Evolutionary conservation across 306 rosid genomes (phyloP).

Genomic region (Quercus wislizeni): DNA sequence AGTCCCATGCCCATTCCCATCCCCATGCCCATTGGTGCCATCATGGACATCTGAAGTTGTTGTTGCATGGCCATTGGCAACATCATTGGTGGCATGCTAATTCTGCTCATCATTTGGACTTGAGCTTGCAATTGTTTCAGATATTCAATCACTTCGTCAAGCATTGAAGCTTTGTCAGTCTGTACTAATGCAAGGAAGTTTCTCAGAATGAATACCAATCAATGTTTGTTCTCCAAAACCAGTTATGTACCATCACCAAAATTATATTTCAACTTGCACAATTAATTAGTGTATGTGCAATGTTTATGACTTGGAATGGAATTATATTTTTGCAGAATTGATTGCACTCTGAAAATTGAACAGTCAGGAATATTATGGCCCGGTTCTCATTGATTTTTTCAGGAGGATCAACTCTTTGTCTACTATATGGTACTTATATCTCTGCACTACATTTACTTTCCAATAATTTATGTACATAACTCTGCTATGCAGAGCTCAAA

Average conservation of each 20-base stretch:
- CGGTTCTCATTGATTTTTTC: too few species aligned
- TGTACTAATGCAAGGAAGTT: constrained; percentile 19
- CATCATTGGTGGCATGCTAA: constrained; percentile 73
- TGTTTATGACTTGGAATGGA: not conserved
- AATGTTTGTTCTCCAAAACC: not conserved
- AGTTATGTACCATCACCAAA: too few species aligned
- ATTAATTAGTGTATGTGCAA: not conserved
- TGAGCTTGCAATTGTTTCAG: constrained; percentile 91
- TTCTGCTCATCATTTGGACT: constrained; percentile 68
- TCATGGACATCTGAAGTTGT: constrained; percentile 84
- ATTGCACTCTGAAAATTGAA: too few species aligned
- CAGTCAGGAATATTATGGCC: too few species aligned
- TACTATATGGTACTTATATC: too few species aligned
- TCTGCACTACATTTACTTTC: not conserved
- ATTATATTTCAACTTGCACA: too few species aligned
- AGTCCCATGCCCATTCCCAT: constrained; percentile 58
- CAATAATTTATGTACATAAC: not conserved
- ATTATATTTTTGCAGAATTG: not conserved
- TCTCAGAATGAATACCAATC: not conserved
- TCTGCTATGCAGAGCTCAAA: not conserved
- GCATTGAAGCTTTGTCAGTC: constrained; percentile 94
- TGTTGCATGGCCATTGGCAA: constrained; percentile 75
- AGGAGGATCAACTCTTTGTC: too few species aligned
- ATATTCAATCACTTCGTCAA: constrained; percentile 93
- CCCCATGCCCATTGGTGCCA: constrained; percentile 66